These are phyloP conservation scores for Vitis hybrid DNA, from an alignment of 177 flowering plant genomes.

Conservation along the genomic window DNA sequence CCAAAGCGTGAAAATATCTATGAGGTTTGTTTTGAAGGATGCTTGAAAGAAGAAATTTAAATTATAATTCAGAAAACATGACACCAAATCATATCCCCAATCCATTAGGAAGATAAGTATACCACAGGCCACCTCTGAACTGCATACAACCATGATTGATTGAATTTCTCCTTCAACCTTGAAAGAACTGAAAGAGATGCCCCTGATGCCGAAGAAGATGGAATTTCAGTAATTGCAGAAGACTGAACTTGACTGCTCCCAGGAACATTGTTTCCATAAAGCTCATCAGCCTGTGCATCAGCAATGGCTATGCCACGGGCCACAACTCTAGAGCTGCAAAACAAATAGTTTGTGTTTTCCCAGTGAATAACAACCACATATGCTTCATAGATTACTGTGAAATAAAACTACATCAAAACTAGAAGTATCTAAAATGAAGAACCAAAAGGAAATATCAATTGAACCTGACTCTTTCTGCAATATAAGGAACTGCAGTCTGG, in stretches of 20 bases:
- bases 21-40: too few species aligned
- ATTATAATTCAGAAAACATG: background rate
- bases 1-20: too few species aligned
- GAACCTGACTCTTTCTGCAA: constrained; percentile 89
- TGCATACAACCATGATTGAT: constrained; percentile 47
- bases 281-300: constrained; percentile 60
- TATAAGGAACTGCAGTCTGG: constrained; percentile 85
- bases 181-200: constrained; percentile 38
- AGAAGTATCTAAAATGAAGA: background rate
- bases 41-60: too few species aligned
- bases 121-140: constrained; percentile 88
- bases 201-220: constrained; percentile 38
- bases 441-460: background rate
- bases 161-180: constrained; percentile 53
- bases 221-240: constrained; percentile 24
- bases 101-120: constrained; percentile 19
- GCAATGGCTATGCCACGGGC: constrained; percentile 69
- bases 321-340: constrained; percentile 81
- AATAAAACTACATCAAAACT: background rate
- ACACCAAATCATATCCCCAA: background rate
- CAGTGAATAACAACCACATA: too few species aligned
- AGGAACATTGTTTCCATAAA: constrained; percentile 21
- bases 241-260: constrained; percentile 33
- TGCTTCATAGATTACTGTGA: too few species aligned
- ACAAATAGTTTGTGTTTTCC: background rate